Conservation (phyloP, 345 rosid species). For the Rhizophora apiculata region DNA sequence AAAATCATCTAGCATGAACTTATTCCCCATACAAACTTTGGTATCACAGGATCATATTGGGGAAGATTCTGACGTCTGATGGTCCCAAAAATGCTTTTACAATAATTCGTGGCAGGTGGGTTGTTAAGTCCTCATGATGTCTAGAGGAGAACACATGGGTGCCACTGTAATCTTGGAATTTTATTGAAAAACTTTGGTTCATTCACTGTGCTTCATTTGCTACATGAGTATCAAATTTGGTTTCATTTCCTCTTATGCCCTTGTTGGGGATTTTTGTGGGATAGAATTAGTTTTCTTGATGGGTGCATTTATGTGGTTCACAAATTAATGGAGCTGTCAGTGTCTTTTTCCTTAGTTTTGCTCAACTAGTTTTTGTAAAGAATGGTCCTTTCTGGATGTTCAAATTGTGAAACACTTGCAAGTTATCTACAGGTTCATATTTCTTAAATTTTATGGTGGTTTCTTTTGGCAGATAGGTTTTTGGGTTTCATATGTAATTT, state of each 20-base stretch:
- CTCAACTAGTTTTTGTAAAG: no score
- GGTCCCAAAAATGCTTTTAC: conserved; percentile 90
- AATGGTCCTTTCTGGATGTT: background rate
- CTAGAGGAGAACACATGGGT: conserved; percentile 23
- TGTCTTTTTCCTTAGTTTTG: conserved; percentile 5
- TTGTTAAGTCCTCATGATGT: conserved; percentile 63
- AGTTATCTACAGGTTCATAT: background rate
- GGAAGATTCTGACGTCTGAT: conserved; percentile 84
- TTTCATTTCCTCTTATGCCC: conserved; percentile 5
- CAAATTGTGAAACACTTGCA: background rate
- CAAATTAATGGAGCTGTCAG: background rate
- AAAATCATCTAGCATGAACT: conserved; percentile 18
- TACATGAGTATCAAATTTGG: background rate
- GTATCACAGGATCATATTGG: conserved; percentile 94
- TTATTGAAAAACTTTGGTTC: conserved; percentile 14
- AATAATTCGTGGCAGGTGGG: conserved; percentile 85
- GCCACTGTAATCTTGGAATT: conserved; percentile 12
- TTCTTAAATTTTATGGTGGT: no score
- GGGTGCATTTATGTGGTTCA: background rate
- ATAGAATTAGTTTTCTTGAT: conserved; percentile 1
- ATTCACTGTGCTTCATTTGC: conserved; percentile 16
- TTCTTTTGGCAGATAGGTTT: no score
- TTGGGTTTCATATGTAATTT: no score
- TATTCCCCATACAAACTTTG: conserved; percentile 29
- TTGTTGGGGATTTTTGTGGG: background rate